Base-by-base conservation (phyloP, 371 early-diverging fungal genomes). In the Rhizopus sp. region DNA sequence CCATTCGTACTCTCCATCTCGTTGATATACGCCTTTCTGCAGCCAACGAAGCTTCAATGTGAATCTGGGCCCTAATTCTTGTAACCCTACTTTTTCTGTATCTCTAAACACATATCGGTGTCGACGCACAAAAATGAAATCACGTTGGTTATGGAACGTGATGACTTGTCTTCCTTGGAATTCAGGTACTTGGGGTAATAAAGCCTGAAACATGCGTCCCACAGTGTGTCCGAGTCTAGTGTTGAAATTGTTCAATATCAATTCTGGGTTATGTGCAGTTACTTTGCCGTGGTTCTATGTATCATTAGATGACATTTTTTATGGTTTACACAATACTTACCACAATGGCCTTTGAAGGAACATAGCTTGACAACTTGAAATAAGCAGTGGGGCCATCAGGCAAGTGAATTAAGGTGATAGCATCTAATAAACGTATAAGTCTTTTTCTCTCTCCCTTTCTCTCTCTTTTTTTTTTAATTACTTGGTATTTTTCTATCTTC, bases 141-240 rank as follows among this genome's bases (percentile, higher is more conserved):
- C 99, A 44, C 99, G 93, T 73, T 99, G 98, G 66, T 99, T 99
- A 69, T 98, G 98, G 78, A 99, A 93, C 5, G 99, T 99, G 5
- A 88, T 93, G 8, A 91, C 98, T 68, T 99, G 98, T 49, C 99
- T 83, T 7, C 97, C 97, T 66, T 93, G 82, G 65, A 98, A 96
- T 69, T 96, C 92, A 13, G 98, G 98, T 3, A 94, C 90, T 57
- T 95, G 96, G 9, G 99, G 99, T 69, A 99, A 95, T 52, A 99
- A 74, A 4, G 96, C 75, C 45, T 96, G 94, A 78, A 99, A 93
- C 91, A 96, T 92, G 38, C 99, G 85, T 17, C 98, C 99, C 44
- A 99, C 80, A 3, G 94, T 92, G 73, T 97, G 97, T 45, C 99
- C 99, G 39, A 99, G 76, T 46, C 97, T 88, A 4, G 99, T 99